Evolutionary conservation across 1,284 basidiomycete species (phyloP).

Genomic region (Ganoderma lucidum): DNA sequence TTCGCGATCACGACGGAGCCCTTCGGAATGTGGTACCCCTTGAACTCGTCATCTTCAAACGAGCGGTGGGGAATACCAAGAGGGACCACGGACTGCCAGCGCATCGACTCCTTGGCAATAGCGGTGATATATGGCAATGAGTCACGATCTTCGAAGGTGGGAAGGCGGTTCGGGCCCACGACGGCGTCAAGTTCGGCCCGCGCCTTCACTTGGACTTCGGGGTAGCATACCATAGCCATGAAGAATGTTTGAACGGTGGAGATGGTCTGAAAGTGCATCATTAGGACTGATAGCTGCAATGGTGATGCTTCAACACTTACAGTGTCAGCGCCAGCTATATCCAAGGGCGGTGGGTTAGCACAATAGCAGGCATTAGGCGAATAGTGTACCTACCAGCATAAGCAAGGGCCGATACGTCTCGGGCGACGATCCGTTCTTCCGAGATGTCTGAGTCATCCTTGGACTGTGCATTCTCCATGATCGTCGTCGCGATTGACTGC

Average conservation of each 20-base stretch:
- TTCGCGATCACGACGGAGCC: slow-evolving; percentile 40
- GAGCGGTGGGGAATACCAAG: slow-evolving; percentile 40
- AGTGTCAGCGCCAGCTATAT: slow-evolving; percentile 30
- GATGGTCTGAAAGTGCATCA: slow-evolving; percentile 15
- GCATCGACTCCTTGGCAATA: slow-evolving; percentile 23
- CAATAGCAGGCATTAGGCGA: neutral
- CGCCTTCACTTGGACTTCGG: slow-evolving; percentile 46
- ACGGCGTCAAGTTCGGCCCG: slow-evolving; percentile 38
- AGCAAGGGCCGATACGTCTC: slow-evolving; percentile 23
- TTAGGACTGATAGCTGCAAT: neutral
- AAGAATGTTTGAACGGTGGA: slow-evolving; percentile 40
- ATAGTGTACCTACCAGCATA: slow-evolving; percentile 23
- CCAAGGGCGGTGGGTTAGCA: neutral
- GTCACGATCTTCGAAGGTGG: slow-evolving; percentile 44
- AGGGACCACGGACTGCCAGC: slow-evolving; percentile 29
- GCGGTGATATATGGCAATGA: slow-evolving; percentile 26
- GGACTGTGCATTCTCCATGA: slow-evolving; percentile 20
- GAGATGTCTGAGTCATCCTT: slow-evolving; percentile 20
- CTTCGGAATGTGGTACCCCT: slow-evolving; percentile 41
- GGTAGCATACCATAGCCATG: slow-evolving; percentile 45
- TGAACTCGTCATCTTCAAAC: slow-evolving; percentile 42
- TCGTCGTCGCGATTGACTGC: slow-evolving; percentile 20
- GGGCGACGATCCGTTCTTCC: slow-evolving; percentile 18
- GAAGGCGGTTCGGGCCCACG: slow-evolving; percentile 43
- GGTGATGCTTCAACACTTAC: slow-evolving; percentile 7